A percentile compares a stretch with the other conserved stretches of the same genome.
Conservation (phyloP, 2,329 filamentous ascomycete species). For the Apiospora malaysiana region DNA sequence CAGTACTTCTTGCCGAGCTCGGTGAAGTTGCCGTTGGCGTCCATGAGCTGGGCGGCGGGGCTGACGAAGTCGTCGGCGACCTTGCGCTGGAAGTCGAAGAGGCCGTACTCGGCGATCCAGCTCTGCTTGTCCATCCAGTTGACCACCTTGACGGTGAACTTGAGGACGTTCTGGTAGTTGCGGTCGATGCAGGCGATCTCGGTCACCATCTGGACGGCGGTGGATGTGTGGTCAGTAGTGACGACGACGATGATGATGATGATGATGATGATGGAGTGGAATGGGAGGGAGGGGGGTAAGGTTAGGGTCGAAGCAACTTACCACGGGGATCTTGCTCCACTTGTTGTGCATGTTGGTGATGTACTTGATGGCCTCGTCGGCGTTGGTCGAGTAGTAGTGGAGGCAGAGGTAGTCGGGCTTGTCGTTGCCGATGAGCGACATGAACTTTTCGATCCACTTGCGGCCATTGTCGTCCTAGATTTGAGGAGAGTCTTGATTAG, state of each 20-base stretch:
- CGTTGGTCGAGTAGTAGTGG: conserved; percentile 22
- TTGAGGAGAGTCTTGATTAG: background rate
- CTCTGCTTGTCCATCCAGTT: conserved; percentile 50
- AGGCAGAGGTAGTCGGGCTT: conserved; percentile 20
- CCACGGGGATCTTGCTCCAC: conserved; percentile 31
- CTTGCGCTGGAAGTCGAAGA: conserved; percentile 50
- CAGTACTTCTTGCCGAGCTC: conserved; percentile 37
- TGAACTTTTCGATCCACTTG: conserved; percentile 26
- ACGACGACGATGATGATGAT: no score
- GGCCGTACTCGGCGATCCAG: conserved; percentile 50
- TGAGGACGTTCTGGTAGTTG: conserved; percentile 42
- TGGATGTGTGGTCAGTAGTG: no score
- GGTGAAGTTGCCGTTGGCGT: conserved; percentile 46
- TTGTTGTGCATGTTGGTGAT: conserved; percentile 19
- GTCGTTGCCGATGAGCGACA: conserved; percentile 10
- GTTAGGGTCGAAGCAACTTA: no score
- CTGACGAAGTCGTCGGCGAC: conserved; percentile 52
- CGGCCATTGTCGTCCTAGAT: conserved; percentile 31
- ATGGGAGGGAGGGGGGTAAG: no score
- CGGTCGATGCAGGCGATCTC: conserved; percentile 50
- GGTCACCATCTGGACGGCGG: conserved; percentile 43
- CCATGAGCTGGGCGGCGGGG: conserved; percentile 52
- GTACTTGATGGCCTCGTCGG: conserved; percentile 20
- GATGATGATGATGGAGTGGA: no score
- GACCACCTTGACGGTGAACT: conserved; percentile 46